A percentile compares a stretch with the other conserved stretches of the same genome.
Evolutionary conservation across 768 basidiomycete genomes (phyloP).

Genomic region (Mycena polygramma): DNA sequence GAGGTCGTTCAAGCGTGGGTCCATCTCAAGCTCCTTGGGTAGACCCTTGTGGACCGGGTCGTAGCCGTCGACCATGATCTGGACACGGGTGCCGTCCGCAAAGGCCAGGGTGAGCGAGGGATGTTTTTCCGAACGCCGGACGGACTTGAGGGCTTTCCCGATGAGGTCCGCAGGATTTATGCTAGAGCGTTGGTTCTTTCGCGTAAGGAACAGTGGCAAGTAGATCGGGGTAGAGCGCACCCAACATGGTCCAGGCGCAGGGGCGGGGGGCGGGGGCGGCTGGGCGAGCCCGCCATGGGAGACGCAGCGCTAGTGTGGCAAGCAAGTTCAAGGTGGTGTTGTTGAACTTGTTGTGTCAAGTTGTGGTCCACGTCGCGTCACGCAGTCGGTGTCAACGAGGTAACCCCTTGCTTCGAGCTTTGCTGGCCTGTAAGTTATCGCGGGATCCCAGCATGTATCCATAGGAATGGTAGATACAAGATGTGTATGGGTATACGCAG

Average conservation of each 20-base stretch:
- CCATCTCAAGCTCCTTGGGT: conserved; percentile 72
- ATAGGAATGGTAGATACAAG: too few relatives aligned
- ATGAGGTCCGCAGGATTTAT: conserved; percentile 50
- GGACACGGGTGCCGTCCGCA: conserved; percentile 56
- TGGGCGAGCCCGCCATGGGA: conserved; percentile 25
- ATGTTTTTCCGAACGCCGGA: conserved; percentile 57
- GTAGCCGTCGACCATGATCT: conserved; percentile 75
- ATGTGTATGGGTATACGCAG: too few relatives aligned
- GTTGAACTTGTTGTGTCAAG: not conserved
- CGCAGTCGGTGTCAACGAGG: too few relatives aligned
- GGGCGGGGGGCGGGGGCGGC: conserved; percentile 50
- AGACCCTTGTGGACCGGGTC: conserved; percentile 67
- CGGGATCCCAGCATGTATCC: too few relatives aligned
- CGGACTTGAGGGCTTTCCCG: conserved; percentile 59
- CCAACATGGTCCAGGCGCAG: conserved; percentile 50
- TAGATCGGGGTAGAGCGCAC: conserved; percentile 32
- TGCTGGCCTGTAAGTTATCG: too few relatives aligned
- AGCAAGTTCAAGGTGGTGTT: not conserved
- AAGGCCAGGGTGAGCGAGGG: conserved; percentile 64
- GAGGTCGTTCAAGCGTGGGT: conserved; percentile 55
- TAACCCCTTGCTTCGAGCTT: too few relatives aligned
- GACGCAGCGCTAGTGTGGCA: not conserved
- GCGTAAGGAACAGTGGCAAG: not conserved
- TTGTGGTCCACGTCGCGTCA: not conserved
- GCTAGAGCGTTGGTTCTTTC: conserved; percentile 47